Base-by-base conservation (phyloP, 2,329 filamentous ascomycete species). In the Pestalotiopsis sp. region DNA sequence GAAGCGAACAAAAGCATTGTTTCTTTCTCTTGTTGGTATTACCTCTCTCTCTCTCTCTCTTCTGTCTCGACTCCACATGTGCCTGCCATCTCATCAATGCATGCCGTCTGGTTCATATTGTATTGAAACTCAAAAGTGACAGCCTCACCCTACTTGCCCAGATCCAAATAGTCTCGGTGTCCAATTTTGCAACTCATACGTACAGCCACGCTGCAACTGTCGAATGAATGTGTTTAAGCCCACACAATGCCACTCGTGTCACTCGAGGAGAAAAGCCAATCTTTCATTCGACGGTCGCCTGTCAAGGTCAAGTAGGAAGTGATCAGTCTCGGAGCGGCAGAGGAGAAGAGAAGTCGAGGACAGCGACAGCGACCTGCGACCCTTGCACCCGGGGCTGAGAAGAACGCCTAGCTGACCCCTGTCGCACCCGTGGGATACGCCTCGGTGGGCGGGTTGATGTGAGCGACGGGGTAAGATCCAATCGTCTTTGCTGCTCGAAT, bases 331-430 rank as follows among this genome's bases (percentile, higher is more conserved):
- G 45, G 20, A 52, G 45, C 45, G 17, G 45, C 45, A 20, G 17
- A 11, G 17, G 45, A 38, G 20, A 3, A 36, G 20, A 36, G 49
- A 12, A 14, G 3, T 57, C 27, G 12, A 38, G 41, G 23, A 60
- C 3, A 11, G 23, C 14, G 27, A 31, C 45, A 20, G 55, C 57
- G 27, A 23, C 23, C 31, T 14, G 23, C 12, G 49, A 63, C 59
- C 67, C 57, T 57, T 55, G 63, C 63, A 27, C 41, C 72, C 60
- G 70, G 72, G 23, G 75, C 76, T 69, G 73, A 72, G 55, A 75
- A 77, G 55, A 68, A 71, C 62, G 64, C 71, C 52, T 66, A 70
- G 13, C 65, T 20, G 60, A 45, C 58, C 57, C 64, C 60, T 65
- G 41, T 31, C 36, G 9, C 11, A 23, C 7, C 27, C 36, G 63